Base-by-base conservation (phyloP, 2,329 filamentous ascomycete genomes). In the Penicillium expansum region DNA sequence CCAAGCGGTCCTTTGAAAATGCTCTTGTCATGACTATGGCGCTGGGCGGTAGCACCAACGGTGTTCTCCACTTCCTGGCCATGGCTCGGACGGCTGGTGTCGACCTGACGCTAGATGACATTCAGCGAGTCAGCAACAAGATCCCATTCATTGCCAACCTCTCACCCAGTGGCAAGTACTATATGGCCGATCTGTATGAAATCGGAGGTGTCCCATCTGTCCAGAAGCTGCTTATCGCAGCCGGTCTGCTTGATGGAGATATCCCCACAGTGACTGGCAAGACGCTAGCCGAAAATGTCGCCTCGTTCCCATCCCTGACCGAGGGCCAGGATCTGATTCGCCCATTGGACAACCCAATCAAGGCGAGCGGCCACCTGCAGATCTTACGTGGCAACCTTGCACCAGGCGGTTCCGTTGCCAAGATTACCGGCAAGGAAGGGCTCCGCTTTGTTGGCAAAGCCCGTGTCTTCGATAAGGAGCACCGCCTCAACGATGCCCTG, bases 341-440 rank as follows among this genome's bases (percentile, higher is more conserved):
- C 6, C 86, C 89, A 0, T 79, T 97, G 9, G 80, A 83, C 72
- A 89, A 92, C 74, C 92, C 92, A 14, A 93, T 96, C 80, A 97
- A 97, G 74, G 64, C 81, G 1, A 91, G 87, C 0, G 93, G 93
- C 42, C 93, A 97, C 73, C 83, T 97, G 58, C 91, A 93, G 74
- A 90, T 97, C 58, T 82, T 97, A 4, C 84, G 85, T 58, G 93
- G 93, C 20, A 96, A 96, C 72, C 82, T 97, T 32, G 91, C 92
- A 3, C 93, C 93, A 1, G 89, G 86, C 11, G 93, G 93, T 33
- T 90, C 92, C 1, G 92, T 97, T 1, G 92, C 92, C 58, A 97
- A 97, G 76, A 97, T 97, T 74, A 97, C 93, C 0, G 93, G 93
- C 35, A 97, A 97, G 73, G 93, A 97, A 74, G 93, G 93, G 2